Evolutionary conservation across 257 asterid genomes (phyloP), one percentile per base, ranked within the genome.

Genomic region (Striga asiatica): DNA sequence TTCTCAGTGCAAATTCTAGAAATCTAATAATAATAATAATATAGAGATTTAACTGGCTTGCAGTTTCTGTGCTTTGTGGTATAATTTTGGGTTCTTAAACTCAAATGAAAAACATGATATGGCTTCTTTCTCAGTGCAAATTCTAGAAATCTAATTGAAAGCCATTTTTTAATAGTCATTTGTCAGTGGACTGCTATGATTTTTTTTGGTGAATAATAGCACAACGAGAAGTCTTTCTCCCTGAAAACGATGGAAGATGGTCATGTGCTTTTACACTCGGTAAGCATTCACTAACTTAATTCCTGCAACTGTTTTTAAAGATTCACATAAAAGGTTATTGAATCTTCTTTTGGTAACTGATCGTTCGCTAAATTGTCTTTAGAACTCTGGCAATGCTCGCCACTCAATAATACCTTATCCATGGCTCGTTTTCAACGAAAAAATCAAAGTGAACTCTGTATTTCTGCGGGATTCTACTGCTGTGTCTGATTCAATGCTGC

Each of bases 201-300:
- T 42, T 68, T 35, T 52, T 58, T 49, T 12, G 58, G 57, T 65
- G 67, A 27, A 64, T 79, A 27, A 58, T 92, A 91, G 98, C 85
- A 80, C 61, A 92, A 92, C 64, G 95, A 88, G 20, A 88, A 76
- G 76, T 76, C 95, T 17, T 80, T 84, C 75, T 80, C 85, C 59
- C 78, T 92, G 70, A 92, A 88, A 80, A 88, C 97, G 8, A 92
- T 88, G 98, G 97, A 92, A 75, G 98, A 92, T 57, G 98, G 98
- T 53, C 74, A 56, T 35, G 97, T 84, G 68, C 80, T 71, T 71
- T 61, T 84, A 56, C 67, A 84, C 81, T 81, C 83, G 38, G 98
- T 92, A 71, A 78, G 97, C 72, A 21, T 64, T 56, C 41, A 25
- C 51, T 62, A 31, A 60, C 62, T 48, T 47, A 51, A 49, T 56